Evolutionary conservation across 306 rosid species (phyloP), one percentile per base, ranked within the genome.

Genomic region (Begonia loranthoides): DNA sequence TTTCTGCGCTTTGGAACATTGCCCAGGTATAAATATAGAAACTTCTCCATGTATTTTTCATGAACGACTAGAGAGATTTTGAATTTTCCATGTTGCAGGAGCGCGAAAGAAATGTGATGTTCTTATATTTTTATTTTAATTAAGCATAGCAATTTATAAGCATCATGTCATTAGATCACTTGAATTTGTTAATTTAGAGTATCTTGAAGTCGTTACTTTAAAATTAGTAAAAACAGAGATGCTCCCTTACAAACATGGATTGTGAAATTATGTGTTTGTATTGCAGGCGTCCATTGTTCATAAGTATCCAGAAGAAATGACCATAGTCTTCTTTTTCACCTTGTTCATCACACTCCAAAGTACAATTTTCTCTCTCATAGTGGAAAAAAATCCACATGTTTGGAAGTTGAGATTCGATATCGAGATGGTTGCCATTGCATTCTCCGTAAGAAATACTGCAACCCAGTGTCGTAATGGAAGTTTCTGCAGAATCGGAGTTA

Each of bases 1-100:
- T 68, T 2, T 56, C 78, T 17, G 65, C 78, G 14, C 44, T 16
- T 59, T 73, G 78, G 78, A 56, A 60, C 61, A 68, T 73, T 4
- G 56, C 48, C 10, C 74, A 68, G 78, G 78, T 73, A 66, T 64
- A 55, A 49, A 46, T 19, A 16, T 13, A 22, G 16, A 34, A 1
- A 28, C n/a, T n/a, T 8, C 6, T n/a, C 14, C 15, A 2, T 13
- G 19, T 11, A 15, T 55, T 41, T 0, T 63, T 34, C 53, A 19
- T 48, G 0, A 6, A 53, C 15, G 52, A n/a, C 19, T 43, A 2
- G 47, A 36, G 40, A 45, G 40, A 54, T 41, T 39, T 15, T 48
- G 22, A 19, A 19, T 19, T 19, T 19, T 19, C 22, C 22, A 19
- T 19, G 22, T 40, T n/a, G 12, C 3, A 17, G 15, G 15, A 17